Conservation (phyloP, 1,284 basidiomycete species). For the Trametes sp. region DNA sequence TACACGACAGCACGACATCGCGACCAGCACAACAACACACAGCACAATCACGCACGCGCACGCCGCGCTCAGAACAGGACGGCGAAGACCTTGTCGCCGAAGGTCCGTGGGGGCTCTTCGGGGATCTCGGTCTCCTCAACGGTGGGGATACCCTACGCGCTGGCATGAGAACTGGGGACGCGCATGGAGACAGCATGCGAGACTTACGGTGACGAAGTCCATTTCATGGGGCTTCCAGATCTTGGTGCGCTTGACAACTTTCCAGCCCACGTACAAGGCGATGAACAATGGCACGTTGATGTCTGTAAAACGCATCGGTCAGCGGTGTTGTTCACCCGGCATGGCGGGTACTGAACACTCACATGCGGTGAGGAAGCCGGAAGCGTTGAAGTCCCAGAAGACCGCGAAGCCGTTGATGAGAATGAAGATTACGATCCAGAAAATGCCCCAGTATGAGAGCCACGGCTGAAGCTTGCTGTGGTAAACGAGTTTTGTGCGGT, state of each 20-base stretch:
- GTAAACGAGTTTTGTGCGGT: slow-evolving; percentile 64
- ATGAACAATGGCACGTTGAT: slow-evolving; percentile 62
- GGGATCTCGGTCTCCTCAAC: slow-evolving; percentile 61
- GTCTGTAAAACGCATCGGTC: slow-evolving; percentile 30
- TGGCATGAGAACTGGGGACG: not conserved
- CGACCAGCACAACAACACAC: not conserved
- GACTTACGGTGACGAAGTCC: slow-evolving; percentile 60
- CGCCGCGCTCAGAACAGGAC: slow-evolving; percentile 43
- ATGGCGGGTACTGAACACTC: no score
- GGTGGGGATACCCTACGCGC: slow-evolving; percentile 54
- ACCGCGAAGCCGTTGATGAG: slow-evolving; percentile 47
- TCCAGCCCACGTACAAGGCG: slow-evolving; percentile 57
- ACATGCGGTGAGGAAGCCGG: slow-evolving; percentile 70
- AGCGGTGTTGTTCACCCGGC: no score
- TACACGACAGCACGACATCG: slow-evolving; percentile 11
- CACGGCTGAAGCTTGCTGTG: slow-evolving; percentile 52
- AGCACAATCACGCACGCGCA: no score
- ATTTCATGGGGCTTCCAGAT: slow-evolving; percentile 60
- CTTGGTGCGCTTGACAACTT: slow-evolving; percentile 60
- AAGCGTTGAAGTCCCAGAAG: slow-evolving; percentile 59
- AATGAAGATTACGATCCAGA: slow-evolving; percentile 52
- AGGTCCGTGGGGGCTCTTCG: slow-evolving; percentile 46
- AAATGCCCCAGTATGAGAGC: slow-evolving; percentile 48
- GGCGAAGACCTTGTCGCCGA: slow-evolving; percentile 47
- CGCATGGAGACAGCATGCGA: not conserved